Conservation (phyloP, 208 protist genomes). For the Acanthamoeba castellanii region DNA sequence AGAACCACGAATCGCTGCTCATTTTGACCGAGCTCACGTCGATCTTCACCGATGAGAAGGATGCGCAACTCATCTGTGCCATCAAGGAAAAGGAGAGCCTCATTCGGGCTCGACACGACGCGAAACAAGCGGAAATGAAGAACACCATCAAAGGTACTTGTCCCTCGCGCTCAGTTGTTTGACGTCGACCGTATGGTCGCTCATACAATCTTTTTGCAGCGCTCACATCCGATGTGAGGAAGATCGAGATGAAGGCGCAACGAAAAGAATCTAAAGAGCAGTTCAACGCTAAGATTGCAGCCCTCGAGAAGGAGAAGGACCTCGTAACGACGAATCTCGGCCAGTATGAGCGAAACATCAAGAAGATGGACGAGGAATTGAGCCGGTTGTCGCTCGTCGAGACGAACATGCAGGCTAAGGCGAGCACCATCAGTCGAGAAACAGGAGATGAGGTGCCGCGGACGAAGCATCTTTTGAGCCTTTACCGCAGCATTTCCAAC, state of each 20-base stretch:
- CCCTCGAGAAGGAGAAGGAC: not conserved
- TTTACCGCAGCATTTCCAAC: conserved; percentile 24
- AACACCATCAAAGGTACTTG: conserved; percentile 4
- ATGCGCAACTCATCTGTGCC: conserved; percentile 6
- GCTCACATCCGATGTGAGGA: not conserved
- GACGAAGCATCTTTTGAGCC: not conserved
- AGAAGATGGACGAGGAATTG: conserved; percentile 3
- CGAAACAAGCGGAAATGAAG: conserved; percentile 5
- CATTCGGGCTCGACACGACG: not conserved
- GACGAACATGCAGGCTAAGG: not conserved
- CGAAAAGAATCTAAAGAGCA: not conserved
- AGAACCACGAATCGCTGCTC: not conserved
- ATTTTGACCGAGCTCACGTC: conserved; percentile 39
- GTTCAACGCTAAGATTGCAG: not conserved
- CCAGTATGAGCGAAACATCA: not conserved
- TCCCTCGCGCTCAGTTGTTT: not conserved
- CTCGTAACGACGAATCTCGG: not conserved
- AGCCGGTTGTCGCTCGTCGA: not conserved
- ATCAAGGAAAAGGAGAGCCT: conserved; percentile 12
- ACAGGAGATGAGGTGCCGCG: not conserved
- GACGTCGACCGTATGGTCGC: not conserved
- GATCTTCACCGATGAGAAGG: conserved; percentile 30
- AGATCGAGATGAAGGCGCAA: not conserved
- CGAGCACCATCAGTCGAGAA: not conserved
- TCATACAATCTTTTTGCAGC: not conserved